Conservation (phyloP, 768 basidiomycete species). For the Infundibulicybe gibba region DNA sequence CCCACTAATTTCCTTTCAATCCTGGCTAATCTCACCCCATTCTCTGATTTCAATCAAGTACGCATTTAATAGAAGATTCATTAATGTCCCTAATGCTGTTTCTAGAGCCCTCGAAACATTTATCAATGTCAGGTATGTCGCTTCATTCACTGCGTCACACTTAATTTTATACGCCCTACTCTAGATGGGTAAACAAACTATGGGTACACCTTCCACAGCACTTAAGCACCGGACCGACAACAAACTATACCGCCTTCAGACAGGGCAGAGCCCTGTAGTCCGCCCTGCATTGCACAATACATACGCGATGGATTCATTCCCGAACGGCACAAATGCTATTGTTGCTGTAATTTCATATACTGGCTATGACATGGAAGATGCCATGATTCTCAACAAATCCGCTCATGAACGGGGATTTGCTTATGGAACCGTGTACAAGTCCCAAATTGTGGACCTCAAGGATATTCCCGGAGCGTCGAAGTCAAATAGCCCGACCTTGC, state of each 20-base stretch:
- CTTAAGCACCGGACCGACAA: slow-evolving; percentile 93
- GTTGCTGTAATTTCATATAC: slow-evolving; percentile 99
- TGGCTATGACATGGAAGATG: slow-evolving; percentile 99
- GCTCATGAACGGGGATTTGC: slow-evolving; percentile 97
- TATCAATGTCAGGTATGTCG: slow-evolving; percentile 82
- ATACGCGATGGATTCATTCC: slow-evolving; percentile 98
- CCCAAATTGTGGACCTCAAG: slow-evolving; percentile 86
- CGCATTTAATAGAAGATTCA: slow-evolving; percentile 14
- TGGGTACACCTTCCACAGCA: slow-evolving; percentile 97
- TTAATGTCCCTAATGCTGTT: slow-evolving; percentile 4
- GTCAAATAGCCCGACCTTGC: slow-evolving; percentile 56
- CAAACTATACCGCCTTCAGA: slow-evolving; percentile 95
- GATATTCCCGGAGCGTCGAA: slow-evolving; percentile 69
- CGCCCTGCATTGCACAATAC: slow-evolving; percentile 88
- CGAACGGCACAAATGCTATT: slow-evolving; percentile 96
- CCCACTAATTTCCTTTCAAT: slow-evolving; percentile 97
- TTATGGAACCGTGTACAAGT: slow-evolving; percentile 96
- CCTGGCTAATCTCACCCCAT: slow-evolving; percentile 95
- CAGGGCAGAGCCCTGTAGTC: slow-evolving; percentile 92
- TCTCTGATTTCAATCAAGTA: slow-evolving; percentile 99
- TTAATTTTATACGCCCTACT: neutral
- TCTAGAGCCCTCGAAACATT: slow-evolving; percentile 83
- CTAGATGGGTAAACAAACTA: slow-evolving; percentile 99
- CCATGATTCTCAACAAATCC: slow-evolving; percentile 99
- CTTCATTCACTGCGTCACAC: neutral